Conservation (phyloP, 2,329 filamentous ascomycete species). For the Fusarium sp. region DNA sequence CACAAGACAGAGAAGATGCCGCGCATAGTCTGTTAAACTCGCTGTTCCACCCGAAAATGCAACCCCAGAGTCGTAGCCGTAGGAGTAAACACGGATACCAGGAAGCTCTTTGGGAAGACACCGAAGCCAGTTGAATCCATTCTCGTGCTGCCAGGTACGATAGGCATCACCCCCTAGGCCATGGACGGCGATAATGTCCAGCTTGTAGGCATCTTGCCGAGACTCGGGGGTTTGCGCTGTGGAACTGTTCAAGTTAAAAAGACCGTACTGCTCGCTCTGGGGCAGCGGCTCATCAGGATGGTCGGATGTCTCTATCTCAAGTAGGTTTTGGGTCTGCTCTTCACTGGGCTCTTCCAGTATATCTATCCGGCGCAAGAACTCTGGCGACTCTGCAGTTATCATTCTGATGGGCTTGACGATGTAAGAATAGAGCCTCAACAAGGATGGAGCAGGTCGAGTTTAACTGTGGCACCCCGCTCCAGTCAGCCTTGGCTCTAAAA, state of each 20-base stretch:
- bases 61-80: background rate
- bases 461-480: background rate
- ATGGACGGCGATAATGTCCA: background rate
- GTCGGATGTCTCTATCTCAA: background rate
- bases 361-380: background rate
- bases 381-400: background rate
- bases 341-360: background rate
- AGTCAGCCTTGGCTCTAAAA: background rate
- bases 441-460: background rate
- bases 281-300: background rate
- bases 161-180: background rate
- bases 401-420: background rate
- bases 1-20: background rate
- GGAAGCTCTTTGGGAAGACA: background rate
- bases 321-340: background rate
- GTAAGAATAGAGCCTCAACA: background rate
- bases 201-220: background rate
- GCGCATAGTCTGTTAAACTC: background rate
- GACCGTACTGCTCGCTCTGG: background rate
- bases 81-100: background rate
- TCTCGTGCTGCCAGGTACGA: background rate
- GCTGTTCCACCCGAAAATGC: background rate
- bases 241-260: background rate
- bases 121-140: background rate
- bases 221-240: background rate